A percentile compares a stretch with the other conserved stretches of the same genome.
Evolutionary conservation across 768 basidiomycete species (phyloP).

Genomic region (Cyathus striatus): DNA sequence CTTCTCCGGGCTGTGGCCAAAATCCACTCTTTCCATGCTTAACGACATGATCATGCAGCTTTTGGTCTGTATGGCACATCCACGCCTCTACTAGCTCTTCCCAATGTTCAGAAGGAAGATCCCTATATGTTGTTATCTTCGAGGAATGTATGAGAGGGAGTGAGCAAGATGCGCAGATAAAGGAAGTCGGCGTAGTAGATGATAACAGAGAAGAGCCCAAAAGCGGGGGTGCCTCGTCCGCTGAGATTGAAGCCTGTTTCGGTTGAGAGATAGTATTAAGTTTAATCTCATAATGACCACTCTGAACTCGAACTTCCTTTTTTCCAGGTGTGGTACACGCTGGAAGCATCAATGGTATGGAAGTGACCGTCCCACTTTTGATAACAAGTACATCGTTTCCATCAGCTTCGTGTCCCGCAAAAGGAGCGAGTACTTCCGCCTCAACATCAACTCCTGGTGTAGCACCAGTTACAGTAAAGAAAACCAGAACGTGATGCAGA

Average conservation of each 20-base stretch:
- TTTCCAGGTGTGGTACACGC: slow-evolving; percentile 55
- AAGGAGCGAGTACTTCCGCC: slow-evolving; percentile 59
- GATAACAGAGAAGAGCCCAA: slow-evolving; percentile 69
- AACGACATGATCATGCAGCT: slow-evolving; percentile 64
- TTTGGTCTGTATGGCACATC: slow-evolving; percentile 96
- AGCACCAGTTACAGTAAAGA: slow-evolving; percentile 53
- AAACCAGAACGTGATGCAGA: slow-evolving; percentile 73
- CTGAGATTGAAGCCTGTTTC: slow-evolving; percentile 15
- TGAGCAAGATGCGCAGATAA: slow-evolving; percentile 78
- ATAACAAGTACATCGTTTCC: slow-evolving; percentile 58
- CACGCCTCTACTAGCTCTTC: slow-evolving; percentile 95
- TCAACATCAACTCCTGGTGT: slow-evolving; percentile 48
- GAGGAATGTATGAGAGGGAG: slow-evolving; percentile 64
- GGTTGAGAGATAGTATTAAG: slow-evolving; percentile 32
- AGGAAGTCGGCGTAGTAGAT: slow-evolving; percentile 50
- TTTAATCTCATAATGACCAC: slow-evolving; percentile 71
- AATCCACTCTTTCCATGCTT: slow-evolving; percentile 60
- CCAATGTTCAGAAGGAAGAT: slow-evolving; percentile 96
- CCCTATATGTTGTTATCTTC: slow-evolving; percentile 54
- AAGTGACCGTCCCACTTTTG: slow-evolving; percentile 52
- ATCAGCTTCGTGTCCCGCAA: slow-evolving; percentile 28
- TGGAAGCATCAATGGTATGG: slow-evolving; percentile 53
- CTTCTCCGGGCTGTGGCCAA: slow-evolving; percentile 70
- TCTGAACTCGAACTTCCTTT: slow-evolving; percentile 50
- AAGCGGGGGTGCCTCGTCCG: slow-evolving; percentile 31